Evolutionary conservation across 805 yeast species (phyloP), one percentile per base, ranked within the genome.

Genomic region (Monosporozyma siamensis): DNA sequence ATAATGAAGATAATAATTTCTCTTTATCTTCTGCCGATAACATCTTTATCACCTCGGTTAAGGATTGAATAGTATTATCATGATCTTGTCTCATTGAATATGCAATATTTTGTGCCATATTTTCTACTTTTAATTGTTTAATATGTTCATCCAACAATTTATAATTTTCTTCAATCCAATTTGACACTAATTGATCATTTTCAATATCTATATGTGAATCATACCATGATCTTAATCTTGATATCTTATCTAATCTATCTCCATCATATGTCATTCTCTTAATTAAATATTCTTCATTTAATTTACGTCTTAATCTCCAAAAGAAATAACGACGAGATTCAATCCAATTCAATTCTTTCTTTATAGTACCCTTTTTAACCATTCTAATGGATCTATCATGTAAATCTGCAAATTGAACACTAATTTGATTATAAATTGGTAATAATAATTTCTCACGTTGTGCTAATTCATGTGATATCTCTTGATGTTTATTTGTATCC

Each of bases 381-480:
- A 92, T 92, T 68, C 98, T 90, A 29, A 92, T 95, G 11, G 97
- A 81, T 69, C 97, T 80, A 65, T 92, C 99, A 61, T 92, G 99
- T 61, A 92, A 75, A 65, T 92, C 99, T 39, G 97, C 98, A 68
- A 89, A 92, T 68, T 92, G 97, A 42, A 90, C 84, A 38, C 95
- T 82, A 44, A 92, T 74, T 70, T 92, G 97, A 49, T 81, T 79
- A 66, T 94, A 94, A 49, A 90, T 76, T 53, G 97, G 97, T 53
- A 86, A 64, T 59, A 92, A 71, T 30, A 66, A 70, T 62, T 75
- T 74, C 67, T 92, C 97, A 62, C 98, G 83, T 30, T 75, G 83
- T 41, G 74, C 72, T 51, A 92, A 65, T 64, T 84, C 69, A 45
- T 77, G 74, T 40, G 85, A 71, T 43, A 85, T 59, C 48, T 71